phyloP scores from a whole-genome alignment of 176 grass and related monocot species.

The Carex kokanica region DNA sequence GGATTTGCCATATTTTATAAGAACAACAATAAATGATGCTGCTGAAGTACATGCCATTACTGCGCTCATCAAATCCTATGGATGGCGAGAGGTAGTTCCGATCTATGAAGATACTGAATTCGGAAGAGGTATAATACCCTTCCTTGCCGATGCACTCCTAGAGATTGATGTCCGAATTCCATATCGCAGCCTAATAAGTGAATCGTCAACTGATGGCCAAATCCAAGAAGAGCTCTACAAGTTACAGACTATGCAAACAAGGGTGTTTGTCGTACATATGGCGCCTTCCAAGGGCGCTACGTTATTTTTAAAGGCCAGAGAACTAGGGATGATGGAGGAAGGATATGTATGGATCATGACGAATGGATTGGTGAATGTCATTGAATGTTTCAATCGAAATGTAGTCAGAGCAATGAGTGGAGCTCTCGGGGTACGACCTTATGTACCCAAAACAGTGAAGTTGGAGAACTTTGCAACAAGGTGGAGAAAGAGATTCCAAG shows the following conservation, averaged over 20 bases:
- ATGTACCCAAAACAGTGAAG: conserved; percentile 35
- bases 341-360: conserved; percentile 56
- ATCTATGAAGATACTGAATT: conserved; percentile 44
- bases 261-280: conserved; percentile 50
- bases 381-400: conserved; percentile 32
- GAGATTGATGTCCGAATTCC: conserved; percentile 28
- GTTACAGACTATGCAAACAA: conserved; percentile 41
- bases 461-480: conserved; percentile 37
- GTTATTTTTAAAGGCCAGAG: conserved; percentile 42
- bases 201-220: conserved; percentile 30
- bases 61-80: conserved; percentile 45
- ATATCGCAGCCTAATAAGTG: conserved; percentile 24
- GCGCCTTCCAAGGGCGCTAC: conserved; percentile 22
- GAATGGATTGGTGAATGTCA: conserved; percentile 36
- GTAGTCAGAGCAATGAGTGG: conserved; percentile 36
- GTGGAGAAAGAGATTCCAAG: conserved; percentile 45
- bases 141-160: conserved; percentile 36
- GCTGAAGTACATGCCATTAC: conserved; percentile 46
- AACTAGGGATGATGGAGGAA: conserved; percentile 55
- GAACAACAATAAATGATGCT: conserved; percentile 33
- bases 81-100: conserved; percentile 55
- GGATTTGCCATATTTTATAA: conserved; percentile 42
- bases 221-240: conserved; percentile 47
- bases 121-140: conserved; percentile 47
- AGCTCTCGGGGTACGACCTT: conserved; percentile 38